Conservation (phyloP, 78 protist genomes). For the Dictyostelium brefeldianum region DNA sequence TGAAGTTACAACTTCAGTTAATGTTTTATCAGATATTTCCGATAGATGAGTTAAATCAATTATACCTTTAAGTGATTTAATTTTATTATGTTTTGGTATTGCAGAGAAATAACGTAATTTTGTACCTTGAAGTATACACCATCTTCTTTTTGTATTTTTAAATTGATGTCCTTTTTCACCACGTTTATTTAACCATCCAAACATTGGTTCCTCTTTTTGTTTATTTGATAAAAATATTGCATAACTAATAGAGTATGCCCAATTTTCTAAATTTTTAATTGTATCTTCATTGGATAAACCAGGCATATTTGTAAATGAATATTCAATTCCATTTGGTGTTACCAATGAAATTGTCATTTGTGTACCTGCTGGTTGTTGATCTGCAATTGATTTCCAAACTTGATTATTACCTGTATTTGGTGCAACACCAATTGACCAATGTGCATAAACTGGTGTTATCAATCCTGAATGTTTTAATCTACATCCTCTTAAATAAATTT, state of each 20-base stretch:
- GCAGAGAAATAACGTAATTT: conserved; percentile 53
- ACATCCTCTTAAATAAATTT: conserved; percentile 75
- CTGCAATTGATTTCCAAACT: conserved; percentile 42
- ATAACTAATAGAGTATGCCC: conserved; percentile 65
- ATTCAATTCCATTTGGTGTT: conserved; percentile 74
- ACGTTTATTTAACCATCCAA: conserved; percentile 70
- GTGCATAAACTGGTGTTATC: conserved; percentile 71
- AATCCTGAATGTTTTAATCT: conserved; percentile 76
- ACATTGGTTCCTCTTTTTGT: conserved; percentile 63
- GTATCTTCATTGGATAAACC: background rate
- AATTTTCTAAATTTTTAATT: conserved; percentile 57
- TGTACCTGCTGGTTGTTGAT: background rate
- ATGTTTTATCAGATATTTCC: conserved; percentile 39
- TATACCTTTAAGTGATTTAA: conserved; percentile 43
- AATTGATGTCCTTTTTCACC: conserved; percentile 78
- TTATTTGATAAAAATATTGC: conserved; percentile 70
- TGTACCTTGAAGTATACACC: conserved; percentile 63
- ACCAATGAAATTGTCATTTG: conserved; percentile 33
- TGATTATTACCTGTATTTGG: conserved; percentile 17
- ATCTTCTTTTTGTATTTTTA: conserved; percentile 61
- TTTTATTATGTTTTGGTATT: conserved; percentile 56
- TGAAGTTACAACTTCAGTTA: conserved; percentile 45
- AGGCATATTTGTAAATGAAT: conserved; percentile 35
- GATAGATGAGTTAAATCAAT: conserved; percentile 58
- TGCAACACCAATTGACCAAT: conserved; percentile 80